A percentile compares a stretch with the other conserved stretches of the same genome.
These are phyloP conservation scores for Nothophaeocryptopus gaeumannii DNA, from an alignment of 2,329 filamentous ascomycete species.

Conservation along the genomic window DNA sequence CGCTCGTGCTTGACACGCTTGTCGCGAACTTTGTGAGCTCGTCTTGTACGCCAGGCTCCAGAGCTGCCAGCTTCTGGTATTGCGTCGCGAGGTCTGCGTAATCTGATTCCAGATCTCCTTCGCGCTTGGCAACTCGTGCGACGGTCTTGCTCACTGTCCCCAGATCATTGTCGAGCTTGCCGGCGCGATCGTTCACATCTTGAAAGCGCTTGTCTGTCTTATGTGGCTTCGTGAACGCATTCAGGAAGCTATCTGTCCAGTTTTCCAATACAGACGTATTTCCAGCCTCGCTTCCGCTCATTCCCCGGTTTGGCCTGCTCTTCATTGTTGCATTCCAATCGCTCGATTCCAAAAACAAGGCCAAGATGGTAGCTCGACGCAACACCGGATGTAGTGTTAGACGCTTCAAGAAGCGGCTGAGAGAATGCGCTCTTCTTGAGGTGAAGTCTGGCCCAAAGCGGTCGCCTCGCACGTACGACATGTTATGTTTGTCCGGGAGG, in stretches of 20 bases:
- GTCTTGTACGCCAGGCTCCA: conserved; percentile 82
- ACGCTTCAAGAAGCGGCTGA: conserved; percentile 86
- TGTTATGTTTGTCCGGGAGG: conserved; percentile 96
- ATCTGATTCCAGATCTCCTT: conserved; percentile 82
- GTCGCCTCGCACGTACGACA: conserved; percentile 97
- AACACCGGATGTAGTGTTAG: conserved; percentile 85
- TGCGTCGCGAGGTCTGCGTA: conserved; percentile 87
- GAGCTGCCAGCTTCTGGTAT: conserved; percentile 85
- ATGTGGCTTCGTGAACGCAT: conserved; percentile 94
- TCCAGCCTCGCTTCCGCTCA: conserved; percentile 42
- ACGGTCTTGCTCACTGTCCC: conserved; percentile 95
- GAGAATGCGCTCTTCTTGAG: conserved; percentile 77
- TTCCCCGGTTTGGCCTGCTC: conserved; percentile 64
- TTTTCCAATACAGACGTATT: conserved; percentile 82
- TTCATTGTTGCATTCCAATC: conserved; percentile 99
- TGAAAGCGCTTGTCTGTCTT: conserved; percentile 93
- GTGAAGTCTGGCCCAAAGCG: conserved; percentile 94
- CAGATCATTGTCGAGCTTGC: conserved; percentile 92
- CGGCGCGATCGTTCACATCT: conserved; percentile 85
- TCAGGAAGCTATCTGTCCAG: conserved; percentile 93
- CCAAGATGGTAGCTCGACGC: conserved; percentile 75
- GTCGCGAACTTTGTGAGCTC: conserved; percentile 82
- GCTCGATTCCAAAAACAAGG: conserved; percentile 83
- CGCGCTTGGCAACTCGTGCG: conserved; percentile 79
- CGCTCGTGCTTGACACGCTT: conserved; percentile 77